Conservation (phyloP, 2,329 filamentous ascomycete species). For the Beauveria sp. region DNA sequence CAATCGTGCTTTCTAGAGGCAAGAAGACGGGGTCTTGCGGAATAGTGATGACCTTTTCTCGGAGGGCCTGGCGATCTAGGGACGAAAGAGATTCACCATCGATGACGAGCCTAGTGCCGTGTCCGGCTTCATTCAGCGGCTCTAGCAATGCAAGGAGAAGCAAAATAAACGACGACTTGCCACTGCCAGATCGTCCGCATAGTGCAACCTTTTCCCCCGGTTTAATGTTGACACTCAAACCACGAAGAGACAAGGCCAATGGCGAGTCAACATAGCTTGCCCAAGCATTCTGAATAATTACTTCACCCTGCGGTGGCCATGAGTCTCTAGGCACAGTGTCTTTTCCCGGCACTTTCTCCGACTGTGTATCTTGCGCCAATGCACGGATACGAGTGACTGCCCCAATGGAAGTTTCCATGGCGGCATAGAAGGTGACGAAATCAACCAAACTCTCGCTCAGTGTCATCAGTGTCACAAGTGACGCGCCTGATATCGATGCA, state of each 20-base stretch:
- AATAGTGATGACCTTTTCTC: conserved; percentile 35
- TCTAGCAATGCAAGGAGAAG: conserved; percentile 28
- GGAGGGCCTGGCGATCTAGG: conserved; percentile 30
- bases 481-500: conserved; percentile 28
- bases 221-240: neutral
- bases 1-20: conserved; percentile 28
- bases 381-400: conserved; percentile 15
- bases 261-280: conserved; percentile 6
- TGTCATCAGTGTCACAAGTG: conserved; percentile 28
- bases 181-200: conserved; percentile 22
- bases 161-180: conserved; percentile 29
- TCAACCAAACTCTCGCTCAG: conserved; percentile 23
- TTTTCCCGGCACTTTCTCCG: conserved; percentile 12
- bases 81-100: conserved; percentile 28
- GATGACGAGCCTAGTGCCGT: conserved; percentile 18
- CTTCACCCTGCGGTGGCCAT: conserved; percentile 16
- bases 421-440: conserved; percentile 19
- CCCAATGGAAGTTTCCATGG: conserved; percentile 18
- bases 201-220: conserved; percentile 16
- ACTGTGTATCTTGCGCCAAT: conserved; percentile 12
- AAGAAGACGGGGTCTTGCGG: conserved; percentile 42
- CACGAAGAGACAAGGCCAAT: neutral
- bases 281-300: conserved; percentile 15
- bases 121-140: conserved; percentile 14
- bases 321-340: conserved; percentile 1